phyloP scores from a whole-genome alignment of 768 basidiomycete species.

The Xerocomellus chrysenteron region DNA sequence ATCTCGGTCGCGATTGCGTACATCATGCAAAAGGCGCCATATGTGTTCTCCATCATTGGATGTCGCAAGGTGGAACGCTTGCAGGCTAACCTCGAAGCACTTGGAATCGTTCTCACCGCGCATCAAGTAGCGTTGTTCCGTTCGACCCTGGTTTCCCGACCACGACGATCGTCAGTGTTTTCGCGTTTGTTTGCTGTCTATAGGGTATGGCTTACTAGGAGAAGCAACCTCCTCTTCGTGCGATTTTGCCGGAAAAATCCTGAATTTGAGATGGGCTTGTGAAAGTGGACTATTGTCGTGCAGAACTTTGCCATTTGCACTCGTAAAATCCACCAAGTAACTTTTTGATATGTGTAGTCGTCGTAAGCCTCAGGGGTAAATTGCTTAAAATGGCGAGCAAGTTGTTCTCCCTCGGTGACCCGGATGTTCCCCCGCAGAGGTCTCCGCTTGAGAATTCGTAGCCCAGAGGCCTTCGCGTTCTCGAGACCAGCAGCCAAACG shows the following conservation, averaged over 20 bases:
- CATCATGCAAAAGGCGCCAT: slow-evolving; percentile 46
- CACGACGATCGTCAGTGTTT: slow-evolving; percentile 28
- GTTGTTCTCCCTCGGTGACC: background rate
- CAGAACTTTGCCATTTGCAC: background rate
- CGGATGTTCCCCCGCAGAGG: slow-evolving; percentile 8
- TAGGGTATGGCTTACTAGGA: slow-evolving; percentile 29
- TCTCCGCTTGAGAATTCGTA: background rate
- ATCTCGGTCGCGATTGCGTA: slow-evolving; percentile 43
- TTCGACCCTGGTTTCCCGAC: slow-evolving; percentile 42
- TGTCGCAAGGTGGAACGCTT: slow-evolving; percentile 47
- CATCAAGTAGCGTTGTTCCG: slow-evolving; percentile 32
- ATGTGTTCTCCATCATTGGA: slow-evolving; percentile 44
- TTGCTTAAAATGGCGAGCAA: background rate
- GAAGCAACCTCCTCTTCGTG: slow-evolving; percentile 13
- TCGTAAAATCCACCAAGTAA: background rate
- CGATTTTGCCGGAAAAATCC: too few relatives aligned
- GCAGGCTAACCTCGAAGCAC: slow-evolving; percentile 41
- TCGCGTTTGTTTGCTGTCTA: background rate
- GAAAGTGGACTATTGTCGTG: background rate
- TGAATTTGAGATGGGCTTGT: background rate
- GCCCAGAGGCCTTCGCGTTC: background rate
- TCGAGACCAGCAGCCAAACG: background rate
- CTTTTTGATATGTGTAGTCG: background rate
- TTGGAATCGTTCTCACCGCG: slow-evolving; percentile 34
- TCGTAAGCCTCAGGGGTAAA: background rate